These are phyloP conservation scores for Fagus sylvatica DNA, from an alignment of 306 rosid species.

Conservation along the genomic window DNA sequence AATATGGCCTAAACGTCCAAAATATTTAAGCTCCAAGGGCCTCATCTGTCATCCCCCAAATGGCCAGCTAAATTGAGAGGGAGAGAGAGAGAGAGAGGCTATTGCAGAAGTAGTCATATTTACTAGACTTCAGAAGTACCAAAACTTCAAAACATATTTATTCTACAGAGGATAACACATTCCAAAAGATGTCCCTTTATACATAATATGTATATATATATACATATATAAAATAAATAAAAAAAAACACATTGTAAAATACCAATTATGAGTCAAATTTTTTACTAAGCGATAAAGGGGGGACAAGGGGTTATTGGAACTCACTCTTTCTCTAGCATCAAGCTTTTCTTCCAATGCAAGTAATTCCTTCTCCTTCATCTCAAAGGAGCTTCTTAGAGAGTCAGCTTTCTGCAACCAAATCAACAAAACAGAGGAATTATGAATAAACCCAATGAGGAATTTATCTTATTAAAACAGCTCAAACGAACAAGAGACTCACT, in stretches of 20 bases:
- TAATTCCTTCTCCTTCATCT: slow-evolving; percentile 60
- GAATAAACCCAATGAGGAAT: neutral
- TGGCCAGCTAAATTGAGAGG: neutral
- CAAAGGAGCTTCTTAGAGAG: slow-evolving; percentile 39
- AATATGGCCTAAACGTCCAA: neutral
- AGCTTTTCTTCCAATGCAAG: slow-evolving; percentile 60
- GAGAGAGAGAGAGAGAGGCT: neutral
- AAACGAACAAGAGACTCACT: slow-evolving; percentile 40
- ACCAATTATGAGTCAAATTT: slow-evolving; percentile 1
- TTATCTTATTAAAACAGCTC: neutral
- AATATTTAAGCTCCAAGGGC: neutral
- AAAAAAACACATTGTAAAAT: neutral
- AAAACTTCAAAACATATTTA: neutral
- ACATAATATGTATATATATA: no score
- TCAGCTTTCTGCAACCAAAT: slow-evolving; percentile 58
- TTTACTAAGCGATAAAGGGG: neutral
- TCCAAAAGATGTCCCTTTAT: no score
- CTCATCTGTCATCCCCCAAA: neutral
- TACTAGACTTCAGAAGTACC: neutral
- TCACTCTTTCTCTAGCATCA: slow-evolving; percentile 69
- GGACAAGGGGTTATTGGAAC: slow-evolving; percentile 26
- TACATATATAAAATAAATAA: neutral
- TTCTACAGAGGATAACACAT: neutral
- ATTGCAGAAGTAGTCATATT: neutral
- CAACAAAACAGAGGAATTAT: slow-evolving; percentile 16